Conservation (phyloP, 2,329 filamentous ascomycete species). For the Beauveria sp. region DNA sequence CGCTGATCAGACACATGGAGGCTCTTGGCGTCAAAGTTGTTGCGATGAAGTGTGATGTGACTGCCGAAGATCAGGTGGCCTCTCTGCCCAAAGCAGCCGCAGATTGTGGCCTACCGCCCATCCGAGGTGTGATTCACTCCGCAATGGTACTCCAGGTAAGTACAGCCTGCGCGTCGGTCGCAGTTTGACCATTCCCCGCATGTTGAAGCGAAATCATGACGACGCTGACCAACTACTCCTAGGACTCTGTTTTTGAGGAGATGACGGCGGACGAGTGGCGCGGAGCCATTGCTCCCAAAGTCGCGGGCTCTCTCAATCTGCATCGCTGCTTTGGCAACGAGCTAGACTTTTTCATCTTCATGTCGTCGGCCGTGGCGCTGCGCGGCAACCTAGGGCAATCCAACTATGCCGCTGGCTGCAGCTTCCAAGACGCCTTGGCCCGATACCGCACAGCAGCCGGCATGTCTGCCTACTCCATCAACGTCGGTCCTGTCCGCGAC, state of each 20-base stretch:
- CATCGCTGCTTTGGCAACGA: slow-evolving; percentile 15
- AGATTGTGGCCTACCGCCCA: slow-evolving; percentile 20
- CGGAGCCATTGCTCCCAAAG: slow-evolving; percentile 20
- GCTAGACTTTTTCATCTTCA: slow-evolving; percentile 28
- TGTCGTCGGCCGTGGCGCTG: slow-evolving; percentile 24
- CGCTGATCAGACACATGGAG: not conserved
- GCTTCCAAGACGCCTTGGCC: slow-evolving; percentile 30
- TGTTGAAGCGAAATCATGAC: not conserved
- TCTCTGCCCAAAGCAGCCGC: not conserved
- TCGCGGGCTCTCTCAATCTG: slow-evolving; percentile 26
- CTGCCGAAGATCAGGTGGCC: not conserved
- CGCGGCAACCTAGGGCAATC: slow-evolving; percentile 25
- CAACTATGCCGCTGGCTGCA: slow-evolving; percentile 33
- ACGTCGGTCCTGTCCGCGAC: slow-evolving; percentile 28
- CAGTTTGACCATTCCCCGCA: not conserved
- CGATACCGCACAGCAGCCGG: slow-evolving; percentile 23
- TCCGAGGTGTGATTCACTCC: slow-evolving; percentile 29
- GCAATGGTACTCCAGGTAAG: slow-evolving; percentile 25
- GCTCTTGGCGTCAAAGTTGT: slow-evolving; percentile 14
- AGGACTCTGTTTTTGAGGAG: slow-evolving; percentile 6
- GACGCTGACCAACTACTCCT: not conserved
- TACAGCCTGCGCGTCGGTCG: not conserved
- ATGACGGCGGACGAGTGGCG: slow-evolving; percentile 28
- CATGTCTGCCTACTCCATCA: slow-evolving; percentile 20
- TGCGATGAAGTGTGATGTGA: slow-evolving; percentile 22